These are phyloP conservation scores for Penicillium nucicola DNA, from an alignment of 495 filamentous ascomycete species.

Conservation along the genomic window DNA sequence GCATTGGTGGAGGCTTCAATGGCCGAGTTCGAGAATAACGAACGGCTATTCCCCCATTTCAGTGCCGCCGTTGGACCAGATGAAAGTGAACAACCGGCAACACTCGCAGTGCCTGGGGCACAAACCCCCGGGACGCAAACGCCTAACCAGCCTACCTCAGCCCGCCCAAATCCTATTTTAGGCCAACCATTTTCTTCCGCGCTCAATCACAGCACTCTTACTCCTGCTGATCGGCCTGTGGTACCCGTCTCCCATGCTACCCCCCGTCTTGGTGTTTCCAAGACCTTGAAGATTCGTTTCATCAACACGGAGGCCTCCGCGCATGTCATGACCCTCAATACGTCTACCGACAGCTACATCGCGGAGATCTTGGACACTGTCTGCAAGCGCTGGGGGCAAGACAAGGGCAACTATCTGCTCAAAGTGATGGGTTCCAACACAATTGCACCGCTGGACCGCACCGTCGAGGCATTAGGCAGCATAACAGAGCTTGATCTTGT, in stretches of 20 bases:
- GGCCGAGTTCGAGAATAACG: slow-evolving; percentile 73
- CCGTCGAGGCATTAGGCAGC: slow-evolving; percentile 82
- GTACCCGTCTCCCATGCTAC: slow-evolving; percentile 56
- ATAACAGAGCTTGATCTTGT: slow-evolving; percentile 82
- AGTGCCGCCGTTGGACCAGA: slow-evolving; percentile 54
- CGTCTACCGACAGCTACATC: slow-evolving; percentile 90
- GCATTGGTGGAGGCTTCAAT: slow-evolving; percentile 80
- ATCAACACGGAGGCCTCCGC: slow-evolving; percentile 64
- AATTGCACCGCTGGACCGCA: slow-evolving; percentile 80
- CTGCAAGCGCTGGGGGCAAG: slow-evolving; percentile 83
- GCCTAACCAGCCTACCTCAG: slow-evolving; percentile 9
- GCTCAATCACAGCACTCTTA: slow-evolving; percentile 53
- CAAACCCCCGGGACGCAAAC: slow-evolving; percentile 23
- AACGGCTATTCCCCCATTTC: slow-evolving; percentile 68
- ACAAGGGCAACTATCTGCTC: slow-evolving; percentile 85
- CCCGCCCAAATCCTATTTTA: slow-evolving; percentile 58
- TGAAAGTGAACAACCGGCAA: slow-evolving; percentile 33
- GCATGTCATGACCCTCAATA: slow-evolving; percentile 67
- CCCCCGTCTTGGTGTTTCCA: slow-evolving; percentile 71
- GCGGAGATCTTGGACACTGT: slow-evolving; percentile 90
- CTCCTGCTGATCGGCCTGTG: slow-evolving; percentile 62
- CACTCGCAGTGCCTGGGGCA: slow-evolving; percentile 41
- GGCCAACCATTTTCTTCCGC: slow-evolving; percentile 47
- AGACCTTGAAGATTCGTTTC: slow-evolving; percentile 82
- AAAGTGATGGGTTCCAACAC: slow-evolving; percentile 83